Evolutionary conservation across 257 asterid genomes (phyloP), one percentile per base, ranked within the genome.

Genomic region (Craterostigma plantagineum): DNA sequence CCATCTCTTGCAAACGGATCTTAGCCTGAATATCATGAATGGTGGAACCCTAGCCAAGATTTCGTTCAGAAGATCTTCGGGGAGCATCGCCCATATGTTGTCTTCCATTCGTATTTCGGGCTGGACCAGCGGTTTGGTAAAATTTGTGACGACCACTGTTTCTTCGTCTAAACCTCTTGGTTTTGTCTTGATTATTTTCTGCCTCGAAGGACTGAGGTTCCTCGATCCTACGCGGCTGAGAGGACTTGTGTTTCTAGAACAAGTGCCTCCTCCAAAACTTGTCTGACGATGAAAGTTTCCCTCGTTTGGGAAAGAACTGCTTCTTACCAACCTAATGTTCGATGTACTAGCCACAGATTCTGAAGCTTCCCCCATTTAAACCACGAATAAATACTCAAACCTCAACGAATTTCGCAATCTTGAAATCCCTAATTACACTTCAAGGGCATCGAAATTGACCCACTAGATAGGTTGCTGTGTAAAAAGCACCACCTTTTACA

Each of bases 141-240:
- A 77, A 79, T 0, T n/a, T n/a, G n/a, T n/a, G n/a, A 93, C 74
- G 36, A 93, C 61, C 46, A 68, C 68, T 0, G 85, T 76, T 70
- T 87, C 98, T 65, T 87, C 98, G 53, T 87, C 98, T 13, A 82
- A 70, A 16, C 98, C 98, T 17, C 98, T 67, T 8, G 97, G 98
- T 54, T 76, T 87, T 43, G 98, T 82, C 72, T 74, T 87, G 40
- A 74, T 51, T 33, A 59, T 79, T 59, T 75, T 81, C 57, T 87
- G 95, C 57, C 71, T 72, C 0, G 93, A 82, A 14, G 98, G 98
- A 38, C 98, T 87, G 0, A 95, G 81, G 36, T 82, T 87, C 54
- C 97, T 76, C 8, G 87, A 81, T 11, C 92, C 84, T 53, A 81
- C 55, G 11, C 81, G 79, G 17, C 96, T 63, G 30, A 73, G 56